Percentiles rank a stretch among this genome's conserved stretches.
These are phyloP conservation scores for Erucastrum elatum DNA, from an alignment of 345 rosid genomes.

Conservation along the genomic window DNA sequence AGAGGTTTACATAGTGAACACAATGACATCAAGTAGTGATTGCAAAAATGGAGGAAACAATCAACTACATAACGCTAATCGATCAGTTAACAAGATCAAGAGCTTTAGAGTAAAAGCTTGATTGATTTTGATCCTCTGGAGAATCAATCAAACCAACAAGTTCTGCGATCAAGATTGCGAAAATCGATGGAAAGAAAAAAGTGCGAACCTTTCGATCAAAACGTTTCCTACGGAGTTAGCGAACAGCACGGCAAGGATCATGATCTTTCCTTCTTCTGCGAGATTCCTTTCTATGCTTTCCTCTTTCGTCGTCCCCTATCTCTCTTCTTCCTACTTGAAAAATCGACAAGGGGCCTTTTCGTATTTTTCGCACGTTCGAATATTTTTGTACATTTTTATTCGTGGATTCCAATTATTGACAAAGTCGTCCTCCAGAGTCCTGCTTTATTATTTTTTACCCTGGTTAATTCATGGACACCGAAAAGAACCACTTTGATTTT, in stretches of 20 bases:
- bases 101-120: no score
- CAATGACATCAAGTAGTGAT: no score
- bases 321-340: background rate
- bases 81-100: no score
- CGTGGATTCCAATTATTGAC: background rate
- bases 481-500: background rate
- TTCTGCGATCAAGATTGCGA: no score
- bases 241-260: constrained; percentile 71
- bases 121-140: no score
- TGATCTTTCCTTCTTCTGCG: constrained; percentile 17
- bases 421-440: background rate
- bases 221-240: constrained; percentile 72
- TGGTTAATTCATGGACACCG: background rate
- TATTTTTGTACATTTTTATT: background rate
- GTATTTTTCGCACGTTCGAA: background rate
- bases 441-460: background rate
- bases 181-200: no score
- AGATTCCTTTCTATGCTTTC: background rate
- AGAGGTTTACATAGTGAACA: no score
- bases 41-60: no score
- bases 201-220: constrained; percentile 58
- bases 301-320: background rate
- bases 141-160: no score
- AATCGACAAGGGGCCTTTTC: background rate
- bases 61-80: no score